These are phyloP conservation scores for Penicillium sp. DNA, from an alignment of 2,329 filamentous ascomycete genomes.

Conservation along the genomic window DNA sequence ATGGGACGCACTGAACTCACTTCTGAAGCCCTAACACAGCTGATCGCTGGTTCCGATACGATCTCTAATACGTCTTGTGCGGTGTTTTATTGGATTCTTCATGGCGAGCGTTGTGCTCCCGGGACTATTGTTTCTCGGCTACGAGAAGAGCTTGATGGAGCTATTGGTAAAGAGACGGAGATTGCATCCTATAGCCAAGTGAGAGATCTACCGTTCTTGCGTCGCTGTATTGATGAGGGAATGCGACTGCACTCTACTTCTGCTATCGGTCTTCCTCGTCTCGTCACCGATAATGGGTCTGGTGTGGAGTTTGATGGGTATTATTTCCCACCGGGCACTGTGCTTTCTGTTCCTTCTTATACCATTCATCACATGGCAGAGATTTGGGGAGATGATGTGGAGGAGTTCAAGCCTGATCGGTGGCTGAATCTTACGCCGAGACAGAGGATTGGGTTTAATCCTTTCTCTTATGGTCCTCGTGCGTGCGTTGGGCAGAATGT, in stretches of 20 bases:
- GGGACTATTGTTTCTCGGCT: constrained; percentile 16
- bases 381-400: constrained; percentile 44
- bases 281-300: constrained; percentile 22
- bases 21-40: constrained; percentile 34
- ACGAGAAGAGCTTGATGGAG: constrained; percentile 23
- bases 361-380: constrained; percentile 42
- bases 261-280: constrained; percentile 22
- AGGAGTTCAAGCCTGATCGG: constrained; percentile 41
- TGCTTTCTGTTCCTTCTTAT: constrained; percentile 43
- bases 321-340: constrained; percentile 30
- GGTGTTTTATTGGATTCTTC: constrained; percentile 27
- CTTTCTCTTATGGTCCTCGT: constrained; percentile 44
- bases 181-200: constrained; percentile 21
- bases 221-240: constrained; percentile 31
- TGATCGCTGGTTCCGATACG: constrained; percentile 39
- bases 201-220: constrained; percentile 28
- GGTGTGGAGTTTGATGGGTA: constrained; percentile 15
- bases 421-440: constrained; percentile 31
- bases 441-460: constrained; percentile 39
- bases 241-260: constrained; percentile 34
- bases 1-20: constrained; percentile 30
- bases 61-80: constrained; percentile 32
- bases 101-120: constrained; percentile 23
- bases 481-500: constrained; percentile 47
- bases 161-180: constrained; percentile 12